phyloP scores from a whole-genome alignment of 768 basidiomycete species.

The Lactarius evosmus region DNA sequence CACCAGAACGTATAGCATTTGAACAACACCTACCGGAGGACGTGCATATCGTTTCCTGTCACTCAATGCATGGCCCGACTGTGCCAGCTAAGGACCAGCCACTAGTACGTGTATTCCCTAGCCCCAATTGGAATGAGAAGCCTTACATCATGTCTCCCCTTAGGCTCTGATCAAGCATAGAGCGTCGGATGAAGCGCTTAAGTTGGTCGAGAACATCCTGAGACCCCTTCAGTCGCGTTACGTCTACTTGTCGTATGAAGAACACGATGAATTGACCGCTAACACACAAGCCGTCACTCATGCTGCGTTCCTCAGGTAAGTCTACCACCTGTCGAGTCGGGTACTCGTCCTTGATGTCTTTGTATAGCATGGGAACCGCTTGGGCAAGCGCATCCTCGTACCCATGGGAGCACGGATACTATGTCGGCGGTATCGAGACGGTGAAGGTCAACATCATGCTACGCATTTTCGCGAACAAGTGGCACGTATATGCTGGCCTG shows the following conservation, averaged over 20 bases:
- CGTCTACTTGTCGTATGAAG: conserved; percentile 93
- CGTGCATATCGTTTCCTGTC: conserved; percentile 85
- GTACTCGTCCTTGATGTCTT: conserved; percentile 1
- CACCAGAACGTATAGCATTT: conserved; percentile 87
- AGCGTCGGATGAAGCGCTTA: conserved; percentile 66
- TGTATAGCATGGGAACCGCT: conserved; percentile 90
- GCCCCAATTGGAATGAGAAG: not conserved
- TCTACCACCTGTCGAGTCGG: not conserved
- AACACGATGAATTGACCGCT: conserved; percentile 94
- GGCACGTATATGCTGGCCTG: conserved; percentile 99
- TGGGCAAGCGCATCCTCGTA: conserved; percentile 77
- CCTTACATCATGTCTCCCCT: not conserved
- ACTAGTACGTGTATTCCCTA: conserved; percentile 50
- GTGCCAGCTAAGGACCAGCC: conserved; percentile 90
- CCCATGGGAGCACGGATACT: conserved; percentile 94
- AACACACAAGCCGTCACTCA: conserved; percentile 99
- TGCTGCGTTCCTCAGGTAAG: conserved; percentile 91
- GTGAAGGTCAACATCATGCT: conserved; percentile 97
- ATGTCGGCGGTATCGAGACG: conserved; percentile 96
- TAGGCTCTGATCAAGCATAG: conserved; percentile 90
- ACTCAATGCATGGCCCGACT: conserved; percentile 91
- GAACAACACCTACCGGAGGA: conserved; percentile 84
- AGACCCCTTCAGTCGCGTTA: conserved; percentile 76
- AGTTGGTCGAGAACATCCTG: conserved; percentile 79
- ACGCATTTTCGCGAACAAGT: conserved; percentile 94